A percentile compares a stretch with the other conserved stretches of the same genome.
Conservation (phyloP, 305 asterid genomes). For the Nicotiana rustica region DNA sequence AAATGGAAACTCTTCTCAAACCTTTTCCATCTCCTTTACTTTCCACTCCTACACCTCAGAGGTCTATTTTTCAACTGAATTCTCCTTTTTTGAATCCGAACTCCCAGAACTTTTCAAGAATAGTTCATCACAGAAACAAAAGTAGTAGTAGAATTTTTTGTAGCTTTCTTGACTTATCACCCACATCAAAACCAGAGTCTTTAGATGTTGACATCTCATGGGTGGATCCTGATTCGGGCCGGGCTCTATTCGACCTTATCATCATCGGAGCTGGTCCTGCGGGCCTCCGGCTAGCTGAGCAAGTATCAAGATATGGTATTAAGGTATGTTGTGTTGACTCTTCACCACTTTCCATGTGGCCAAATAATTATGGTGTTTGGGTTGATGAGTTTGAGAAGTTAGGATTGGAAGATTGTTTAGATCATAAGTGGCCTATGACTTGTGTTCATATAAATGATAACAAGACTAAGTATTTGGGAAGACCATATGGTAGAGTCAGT, state of each 20-base stretch:
- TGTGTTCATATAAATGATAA: constrained; percentile 60
- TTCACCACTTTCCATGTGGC: constrained; percentile 91
- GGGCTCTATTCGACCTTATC: constrained; percentile 68
- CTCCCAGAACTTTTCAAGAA: constrained; percentile 39
- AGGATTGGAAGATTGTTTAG: constrained; percentile 74
- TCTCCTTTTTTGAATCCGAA: constrained; percentile 40
- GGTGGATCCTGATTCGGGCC: constrained; percentile 55
- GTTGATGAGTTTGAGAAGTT: constrained; percentile 81
- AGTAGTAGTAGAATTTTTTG: constrained; percentile 45
- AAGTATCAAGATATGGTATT: constrained; percentile 65
- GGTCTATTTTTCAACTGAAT: constrained; percentile 42
- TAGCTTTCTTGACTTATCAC: constrained; percentile 76
- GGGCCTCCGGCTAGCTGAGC: constrained; percentile 85
- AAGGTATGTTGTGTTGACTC: constrained; percentile 89
- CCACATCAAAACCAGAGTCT: constrained; percentile 61
- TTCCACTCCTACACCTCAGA: constrained; percentile 39
- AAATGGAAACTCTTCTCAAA: constrained; percentile 59
- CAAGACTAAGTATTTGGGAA: constrained; percentile 68
- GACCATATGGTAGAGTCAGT: constrained; percentile 78
- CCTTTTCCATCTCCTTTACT: constrained; percentile 51
- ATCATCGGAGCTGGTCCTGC: constrained; percentile 93
- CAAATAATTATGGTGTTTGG: constrained; percentile 91
- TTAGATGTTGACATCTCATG: constrained; percentile 63
- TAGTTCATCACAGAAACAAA: constrained; percentile 40
- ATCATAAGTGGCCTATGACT: constrained; percentile 76